These are phyloP conservation scores for Epichloe sylvatica DNA, from an alignment of 2,329 filamentous ascomycete species.

Conservation along the genomic window DNA sequence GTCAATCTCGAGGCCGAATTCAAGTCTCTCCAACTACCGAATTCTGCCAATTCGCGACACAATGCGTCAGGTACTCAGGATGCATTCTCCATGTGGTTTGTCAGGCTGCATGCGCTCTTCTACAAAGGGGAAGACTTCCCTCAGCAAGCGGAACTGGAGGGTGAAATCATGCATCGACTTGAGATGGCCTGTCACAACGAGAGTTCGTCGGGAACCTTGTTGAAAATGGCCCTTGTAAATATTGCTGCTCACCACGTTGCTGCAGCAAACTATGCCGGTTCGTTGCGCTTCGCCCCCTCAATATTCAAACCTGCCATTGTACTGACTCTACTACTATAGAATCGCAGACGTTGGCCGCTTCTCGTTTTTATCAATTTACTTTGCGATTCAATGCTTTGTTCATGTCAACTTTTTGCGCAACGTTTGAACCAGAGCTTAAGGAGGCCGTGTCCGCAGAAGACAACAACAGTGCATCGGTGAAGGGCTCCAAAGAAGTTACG, in stretches of 20 bases:
- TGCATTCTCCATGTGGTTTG: conserved; percentile 66
- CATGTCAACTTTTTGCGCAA: conserved; percentile 56
- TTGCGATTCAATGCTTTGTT: conserved; percentile 67
- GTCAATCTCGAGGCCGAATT: conserved; percentile 72
- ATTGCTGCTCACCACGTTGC: conserved; percentile 71
- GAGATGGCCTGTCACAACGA: conserved; percentile 58
- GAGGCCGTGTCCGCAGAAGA: conserved; percentile 10
- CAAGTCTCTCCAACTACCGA: conserved; percentile 32
- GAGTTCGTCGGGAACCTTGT: conserved; percentile 48
- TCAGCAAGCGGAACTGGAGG: conserved; percentile 68
- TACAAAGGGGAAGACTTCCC: conserved; percentile 63
- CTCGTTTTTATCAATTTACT: conserved; percentile 47
- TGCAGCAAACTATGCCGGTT: conserved; percentile 19
- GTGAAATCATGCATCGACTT: conserved; percentile 68
- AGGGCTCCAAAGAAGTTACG: conserved; percentile 19
- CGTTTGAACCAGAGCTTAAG: conserved; percentile 54
- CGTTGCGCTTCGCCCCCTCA: conserved; percentile 9
- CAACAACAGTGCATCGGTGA: conserved; percentile 7
- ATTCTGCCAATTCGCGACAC: conserved; percentile 19
- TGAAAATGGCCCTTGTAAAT: conserved; percentile 74
- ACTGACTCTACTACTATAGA: conserved; percentile 17
- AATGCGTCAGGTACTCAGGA: conserved; percentile 40
- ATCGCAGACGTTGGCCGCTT: conserved; percentile 30
- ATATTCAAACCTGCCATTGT: background rate
- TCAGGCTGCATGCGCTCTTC: conserved; percentile 72